Percentiles rank a stretch among this genome's conserved stretches.
These are phyloP conservation scores for Orobanche coerulescens DNA, from an alignment of 257 asterid species.

Conservation along the genomic window DNA sequence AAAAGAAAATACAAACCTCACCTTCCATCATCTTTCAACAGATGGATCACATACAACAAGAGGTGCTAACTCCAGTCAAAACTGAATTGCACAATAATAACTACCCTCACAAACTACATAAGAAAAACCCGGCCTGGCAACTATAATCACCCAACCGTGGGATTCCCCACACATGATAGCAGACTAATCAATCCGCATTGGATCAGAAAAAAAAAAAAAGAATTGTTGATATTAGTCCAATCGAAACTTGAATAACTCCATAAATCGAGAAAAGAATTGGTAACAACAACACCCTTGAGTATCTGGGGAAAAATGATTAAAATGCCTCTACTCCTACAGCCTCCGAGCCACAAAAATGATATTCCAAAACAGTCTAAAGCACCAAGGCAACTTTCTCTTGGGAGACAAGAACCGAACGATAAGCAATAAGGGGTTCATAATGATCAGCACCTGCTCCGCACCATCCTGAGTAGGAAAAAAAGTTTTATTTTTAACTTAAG, in stretches of 20 bases:
- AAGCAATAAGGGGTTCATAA: conserved; percentile 89
- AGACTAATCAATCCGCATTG: too few species aligned
- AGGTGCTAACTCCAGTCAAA: too few species aligned
- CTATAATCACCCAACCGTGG: too few species aligned
- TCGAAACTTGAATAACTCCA: background rate
- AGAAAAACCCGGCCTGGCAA: too few species aligned
- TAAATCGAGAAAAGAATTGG: background rate
- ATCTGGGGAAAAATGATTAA: background rate
- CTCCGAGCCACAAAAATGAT: conserved; percentile 25
- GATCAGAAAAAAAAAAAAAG: too few species aligned
- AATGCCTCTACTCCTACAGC: background rate
- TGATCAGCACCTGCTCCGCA: conserved; percentile 96
- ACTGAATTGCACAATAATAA: too few species aligned
- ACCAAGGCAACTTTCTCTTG: conserved; percentile 86
- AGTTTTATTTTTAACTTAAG: background rate
- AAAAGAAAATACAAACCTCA: too few species aligned
- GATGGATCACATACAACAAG: too few species aligned
- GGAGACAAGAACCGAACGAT: conserved; percentile 42
- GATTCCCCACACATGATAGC: too few species aligned
- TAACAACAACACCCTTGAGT: background rate
- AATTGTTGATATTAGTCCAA: too few species aligned
- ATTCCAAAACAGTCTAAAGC: conserved; percentile 36
- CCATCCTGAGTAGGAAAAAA: conserved; percentile 56
- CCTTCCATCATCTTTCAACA: too few species aligned
- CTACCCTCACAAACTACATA: too few species aligned